phyloP scores from a whole-genome alignment of 176 grass and related monocot species.

The Zoysia japonica region DNA sequence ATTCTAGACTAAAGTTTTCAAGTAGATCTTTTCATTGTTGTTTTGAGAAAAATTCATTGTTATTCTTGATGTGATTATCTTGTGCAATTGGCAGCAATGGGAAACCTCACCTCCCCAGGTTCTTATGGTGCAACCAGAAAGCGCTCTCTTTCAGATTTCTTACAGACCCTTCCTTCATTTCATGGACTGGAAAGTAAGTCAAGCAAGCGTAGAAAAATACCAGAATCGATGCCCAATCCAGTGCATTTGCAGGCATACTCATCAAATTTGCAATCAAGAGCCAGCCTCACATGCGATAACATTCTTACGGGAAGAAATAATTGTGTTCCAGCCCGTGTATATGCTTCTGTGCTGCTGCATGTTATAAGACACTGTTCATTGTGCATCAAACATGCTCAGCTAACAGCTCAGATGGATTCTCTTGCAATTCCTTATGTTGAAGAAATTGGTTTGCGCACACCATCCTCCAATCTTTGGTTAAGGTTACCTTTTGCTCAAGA shows the following conservation, averaged over 20 bases:
- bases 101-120: slow-evolving; percentile 22
- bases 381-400: slow-evolving; percentile 94
- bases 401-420: slow-evolving; percentile 93
- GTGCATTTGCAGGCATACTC: slow-evolving; percentile 49
- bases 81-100: slow-evolving; percentile 49
- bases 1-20: not conserved
- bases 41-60: not conserved
- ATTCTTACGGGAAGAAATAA: slow-evolving; percentile 66
- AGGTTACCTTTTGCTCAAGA: slow-evolving; percentile 79
- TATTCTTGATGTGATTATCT: slow-evolving; percentile 26
- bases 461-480: slow-evolving; percentile 92
- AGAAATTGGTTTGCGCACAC: slow-evolving; percentile 70
- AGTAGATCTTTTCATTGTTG: not conserved
- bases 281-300: slow-evolving; percentile 53
- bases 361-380: slow-evolving; percentile 81
- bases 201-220: slow-evolving; percentile 65
- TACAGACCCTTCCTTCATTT: slow-evolving; percentile 60
- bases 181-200: slow-evolving; percentile 52
- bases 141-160: slow-evolving; percentile 64
- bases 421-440: slow-evolving; percentile 90
- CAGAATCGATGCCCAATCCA: slow-evolving; percentile 38
- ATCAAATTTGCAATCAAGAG: slow-evolving; percentile 47
- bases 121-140: slow-evolving; percentile 64
- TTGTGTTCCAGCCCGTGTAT: slow-evolving; percentile 63
- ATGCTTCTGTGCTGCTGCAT: slow-evolving; percentile 82